Conservation (phyloP, 2,329 filamentous ascomycete species). For the Cladosporium austrohemisphaericum region DNA sequence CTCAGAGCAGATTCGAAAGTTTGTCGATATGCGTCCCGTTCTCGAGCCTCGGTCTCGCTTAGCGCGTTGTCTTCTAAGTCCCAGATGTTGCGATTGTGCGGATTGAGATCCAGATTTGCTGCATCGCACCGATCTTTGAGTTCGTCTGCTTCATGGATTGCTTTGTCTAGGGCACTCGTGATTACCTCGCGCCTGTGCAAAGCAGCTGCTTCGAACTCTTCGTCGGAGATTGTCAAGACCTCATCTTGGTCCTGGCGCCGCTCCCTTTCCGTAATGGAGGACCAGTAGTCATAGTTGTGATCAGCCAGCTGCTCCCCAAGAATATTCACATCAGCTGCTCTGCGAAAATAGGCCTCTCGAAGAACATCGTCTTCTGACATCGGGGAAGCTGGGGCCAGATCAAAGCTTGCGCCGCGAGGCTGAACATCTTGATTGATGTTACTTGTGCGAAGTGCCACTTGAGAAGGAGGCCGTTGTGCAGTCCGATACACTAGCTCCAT, state of each 20-base stretch:
- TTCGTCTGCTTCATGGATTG: background rate
- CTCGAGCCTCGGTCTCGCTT: too few relatives aligned
- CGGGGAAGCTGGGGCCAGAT: background rate
- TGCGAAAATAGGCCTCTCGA: background rate
- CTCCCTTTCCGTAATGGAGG: background rate
- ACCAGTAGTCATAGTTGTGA: background rate
- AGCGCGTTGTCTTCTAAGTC: too few relatives aligned
- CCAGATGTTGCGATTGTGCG: too few relatives aligned
- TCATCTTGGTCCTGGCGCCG: background rate
- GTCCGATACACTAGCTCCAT: too few relatives aligned
- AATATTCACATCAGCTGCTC: background rate
- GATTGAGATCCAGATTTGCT: too few relatives aligned
- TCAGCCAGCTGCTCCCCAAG: background rate
- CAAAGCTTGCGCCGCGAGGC: background rate
- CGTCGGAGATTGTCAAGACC: background rate
- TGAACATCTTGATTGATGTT: background rate
- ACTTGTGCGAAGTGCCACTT: too few relatives aligned
- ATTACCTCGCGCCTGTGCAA: background rate
- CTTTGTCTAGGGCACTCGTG: background rate
- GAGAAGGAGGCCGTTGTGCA: too few relatives aligned
- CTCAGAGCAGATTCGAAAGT: too few relatives aligned
- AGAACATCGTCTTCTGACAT: background rate
- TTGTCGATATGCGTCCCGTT: too few relatives aligned
- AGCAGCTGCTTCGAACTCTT: background rate
- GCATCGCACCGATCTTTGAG: too few relatives aligned